phyloP scores from a whole-genome alignment of 257 asterid species.

The Petrea volubilis region DNA sequence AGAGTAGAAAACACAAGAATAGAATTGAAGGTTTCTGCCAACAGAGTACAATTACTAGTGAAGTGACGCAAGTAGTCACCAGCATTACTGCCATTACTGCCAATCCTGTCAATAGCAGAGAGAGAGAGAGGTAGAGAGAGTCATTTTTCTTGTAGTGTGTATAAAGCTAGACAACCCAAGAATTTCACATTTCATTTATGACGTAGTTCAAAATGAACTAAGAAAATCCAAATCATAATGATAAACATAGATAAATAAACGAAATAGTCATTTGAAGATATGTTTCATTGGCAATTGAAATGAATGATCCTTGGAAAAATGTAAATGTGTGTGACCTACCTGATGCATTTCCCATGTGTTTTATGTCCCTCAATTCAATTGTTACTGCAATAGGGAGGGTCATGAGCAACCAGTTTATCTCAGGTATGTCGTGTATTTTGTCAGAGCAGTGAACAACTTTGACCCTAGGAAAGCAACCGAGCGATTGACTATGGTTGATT shows the following conservation, averaged over 20 bases:
- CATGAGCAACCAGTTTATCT: conserved; percentile 96
- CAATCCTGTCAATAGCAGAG: conserved; percentile 67
- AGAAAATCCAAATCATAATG: background rate
- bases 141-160: too few species aligned
- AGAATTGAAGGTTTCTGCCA: conserved; percentile 88
- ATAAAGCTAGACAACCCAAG: too few species aligned
- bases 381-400: conserved; percentile 94
- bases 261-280: background rate
- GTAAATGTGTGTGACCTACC: conserved; percentile 35
- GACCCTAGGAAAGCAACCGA: conserved; percentile 96
- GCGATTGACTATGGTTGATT: conserved; percentile 92
- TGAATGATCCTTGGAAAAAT: background rate
- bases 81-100: conserved; percentile 98
- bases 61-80: conserved; percentile 93
- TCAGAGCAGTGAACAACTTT: conserved; percentile 87
- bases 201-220: too few species aligned
- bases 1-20: conserved; percentile 75
- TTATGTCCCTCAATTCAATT: conserved; percentile 85
- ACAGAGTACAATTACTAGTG: conserved; percentile 83
- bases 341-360: conserved; percentile 94
- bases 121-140: background rate
- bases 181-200: too few species aligned
- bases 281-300: too few species aligned
- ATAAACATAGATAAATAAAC: background rate
- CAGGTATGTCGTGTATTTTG: conserved; percentile 91